These are phyloP conservation scores for Volvox africanus DNA, from an alignment of 139 green algal species.

Conservation along the genomic window DNA sequence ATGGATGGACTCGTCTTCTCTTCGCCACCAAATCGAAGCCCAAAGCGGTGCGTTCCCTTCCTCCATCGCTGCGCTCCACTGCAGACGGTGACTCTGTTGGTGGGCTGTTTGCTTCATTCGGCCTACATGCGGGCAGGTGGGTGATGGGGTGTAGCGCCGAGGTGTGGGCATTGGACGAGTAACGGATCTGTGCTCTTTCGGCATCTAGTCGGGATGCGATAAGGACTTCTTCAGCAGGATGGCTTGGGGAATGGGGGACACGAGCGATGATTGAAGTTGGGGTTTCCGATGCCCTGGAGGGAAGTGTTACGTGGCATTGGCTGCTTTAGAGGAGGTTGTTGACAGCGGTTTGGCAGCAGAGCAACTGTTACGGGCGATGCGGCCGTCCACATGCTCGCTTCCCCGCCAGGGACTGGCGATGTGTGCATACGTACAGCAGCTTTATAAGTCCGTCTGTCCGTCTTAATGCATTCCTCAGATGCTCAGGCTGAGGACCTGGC, in stretches of 20 bases:
- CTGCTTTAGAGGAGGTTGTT: no score
- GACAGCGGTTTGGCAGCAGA: no score
- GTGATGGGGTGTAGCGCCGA: background rate
- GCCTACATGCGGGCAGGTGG: conserved; percentile 27
- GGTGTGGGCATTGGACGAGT: no score
- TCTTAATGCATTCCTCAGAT: background rate
- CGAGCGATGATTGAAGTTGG: background rate
- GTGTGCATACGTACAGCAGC: no score
- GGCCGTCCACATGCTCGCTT: no score
- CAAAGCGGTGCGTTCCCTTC: background rate
- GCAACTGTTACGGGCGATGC: no score
- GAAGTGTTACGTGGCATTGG: no score
- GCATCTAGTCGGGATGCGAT: no score
- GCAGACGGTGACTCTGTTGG: conserved; percentile 3
- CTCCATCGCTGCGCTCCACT: background rate
- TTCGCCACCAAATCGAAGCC: background rate
- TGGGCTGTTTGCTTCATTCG: conserved; percentile 25
- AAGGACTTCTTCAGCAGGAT: background rate
- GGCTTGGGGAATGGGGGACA: background rate
- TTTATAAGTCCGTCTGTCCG: background rate
- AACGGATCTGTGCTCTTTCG: no score
- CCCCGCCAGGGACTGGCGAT: no score
- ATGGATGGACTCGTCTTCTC: background rate
- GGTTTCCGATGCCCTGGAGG: background rate
- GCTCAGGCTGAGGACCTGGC: conserved; percentile 5